phyloP scores from a whole-genome alignment of 495 filamentous ascomycete genomes.

The Podospora australis region DNA sequence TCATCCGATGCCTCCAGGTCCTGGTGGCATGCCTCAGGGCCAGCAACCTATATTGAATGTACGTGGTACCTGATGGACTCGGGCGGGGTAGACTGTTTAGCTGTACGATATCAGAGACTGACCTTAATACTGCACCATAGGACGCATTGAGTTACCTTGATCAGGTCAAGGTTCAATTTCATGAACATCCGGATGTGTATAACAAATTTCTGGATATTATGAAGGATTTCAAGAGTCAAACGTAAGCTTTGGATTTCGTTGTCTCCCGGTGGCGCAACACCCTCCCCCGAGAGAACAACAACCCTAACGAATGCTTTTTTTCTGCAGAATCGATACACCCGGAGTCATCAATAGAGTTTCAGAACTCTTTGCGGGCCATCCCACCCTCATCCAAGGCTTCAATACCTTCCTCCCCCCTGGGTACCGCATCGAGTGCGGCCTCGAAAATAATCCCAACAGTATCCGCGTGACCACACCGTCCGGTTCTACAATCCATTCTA shows the following conservation, averaged over 20 bases:
- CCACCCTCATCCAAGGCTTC: slow-evolving; percentile 94
- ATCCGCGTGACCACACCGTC: slow-evolving; percentile 97
- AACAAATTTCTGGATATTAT: slow-evolving; percentile 98
- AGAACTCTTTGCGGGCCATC: slow-evolving; percentile 92
- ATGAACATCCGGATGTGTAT: slow-evolving; percentile 95
- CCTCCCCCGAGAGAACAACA: too few species aligned
- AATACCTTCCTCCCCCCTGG: slow-evolving; percentile 98
- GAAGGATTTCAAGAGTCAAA: slow-evolving; percentile 99
- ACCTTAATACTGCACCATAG: slow-evolving; percentile 35
- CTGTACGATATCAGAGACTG: not conserved
- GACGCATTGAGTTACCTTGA: slow-evolving; percentile 97
- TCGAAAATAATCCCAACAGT: slow-evolving; percentile 83
- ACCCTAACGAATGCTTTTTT: too few species aligned
- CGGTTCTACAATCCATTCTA: slow-evolving; percentile 57
- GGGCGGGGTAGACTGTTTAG: not conserved
- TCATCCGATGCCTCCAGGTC: slow-evolving; percentile 27
- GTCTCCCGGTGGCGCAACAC: not conserved
- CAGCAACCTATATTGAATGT: slow-evolving; percentile 94
- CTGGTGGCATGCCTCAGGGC: slow-evolving; percentile 60
- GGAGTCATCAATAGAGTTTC: slow-evolving; percentile 97
- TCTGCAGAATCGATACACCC: slow-evolving; percentile 88
- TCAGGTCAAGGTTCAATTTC: slow-evolving; percentile 97
- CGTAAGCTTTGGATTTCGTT: slow-evolving; percentile 48
- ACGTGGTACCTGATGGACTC: slow-evolving; percentile 32
- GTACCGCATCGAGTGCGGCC: slow-evolving; percentile 94